Evolutionary conservation across 208 protist genomes (phyloP).

Genomic region (Phytomonas serpens): DNA sequence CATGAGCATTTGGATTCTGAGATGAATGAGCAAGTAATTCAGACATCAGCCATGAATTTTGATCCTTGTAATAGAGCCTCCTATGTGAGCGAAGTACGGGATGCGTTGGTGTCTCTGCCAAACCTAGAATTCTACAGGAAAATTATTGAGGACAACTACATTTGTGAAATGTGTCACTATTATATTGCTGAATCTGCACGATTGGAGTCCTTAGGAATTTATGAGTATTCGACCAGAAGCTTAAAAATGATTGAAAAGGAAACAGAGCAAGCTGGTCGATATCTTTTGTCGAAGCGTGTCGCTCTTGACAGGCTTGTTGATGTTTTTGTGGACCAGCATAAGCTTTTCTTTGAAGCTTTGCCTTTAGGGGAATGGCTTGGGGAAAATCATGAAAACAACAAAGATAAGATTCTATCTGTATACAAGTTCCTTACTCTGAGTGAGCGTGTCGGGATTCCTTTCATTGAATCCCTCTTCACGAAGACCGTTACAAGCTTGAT

Average conservation of each 20-base stretch:
- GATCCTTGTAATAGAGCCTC: background rate
- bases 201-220: background rate
- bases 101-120: background rate
- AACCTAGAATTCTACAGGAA: background rate
- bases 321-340: background rate
- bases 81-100: background rate
- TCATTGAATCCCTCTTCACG: background rate
- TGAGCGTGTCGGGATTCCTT: background rate
- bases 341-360: background rate
- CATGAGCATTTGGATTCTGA: background rate
- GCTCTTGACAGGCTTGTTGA: background rate
- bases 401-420: background rate
- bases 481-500: background rate
- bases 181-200: background rate
- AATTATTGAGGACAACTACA: background rate
- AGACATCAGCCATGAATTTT: background rate
- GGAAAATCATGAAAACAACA: background rate
- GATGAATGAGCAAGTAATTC: background rate
- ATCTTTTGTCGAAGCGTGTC: conserved; percentile 1
- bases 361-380: background rate
- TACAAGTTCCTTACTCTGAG: background rate
- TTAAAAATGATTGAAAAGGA: background rate
- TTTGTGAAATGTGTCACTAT: background rate
- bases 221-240: background rate
- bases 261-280: background rate